Evolutionary conservation across 116 monocot species (phyloP).

Genomic region (Papilionanthe hybrid): DNA sequence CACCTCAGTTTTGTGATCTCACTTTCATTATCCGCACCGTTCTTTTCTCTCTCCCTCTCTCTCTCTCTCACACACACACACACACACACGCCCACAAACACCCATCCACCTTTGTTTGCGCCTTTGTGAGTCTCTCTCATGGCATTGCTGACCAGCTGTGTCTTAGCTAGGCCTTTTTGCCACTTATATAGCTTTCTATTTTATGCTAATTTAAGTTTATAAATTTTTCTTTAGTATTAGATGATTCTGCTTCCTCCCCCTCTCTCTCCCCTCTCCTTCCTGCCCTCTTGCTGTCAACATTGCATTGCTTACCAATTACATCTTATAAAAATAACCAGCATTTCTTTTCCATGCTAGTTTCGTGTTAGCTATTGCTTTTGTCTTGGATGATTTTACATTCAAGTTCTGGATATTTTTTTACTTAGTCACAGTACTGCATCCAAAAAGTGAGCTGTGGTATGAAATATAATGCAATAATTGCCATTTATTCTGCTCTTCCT

Average conservation of each 20-base stretch:
- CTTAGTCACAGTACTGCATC: not conserved
- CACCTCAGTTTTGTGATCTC: too few species aligned
- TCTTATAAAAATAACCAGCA: not conserved
- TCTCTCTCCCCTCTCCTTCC: too few species aligned
- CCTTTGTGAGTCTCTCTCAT: not conserved
- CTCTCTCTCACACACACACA: not conserved
- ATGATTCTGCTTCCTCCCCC: not conserved
- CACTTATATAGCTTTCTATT: not conserved
- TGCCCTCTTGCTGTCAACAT: not conserved
- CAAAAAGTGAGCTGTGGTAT: not conserved
- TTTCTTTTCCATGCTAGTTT: not conserved
- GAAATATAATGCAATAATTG: not conserved
- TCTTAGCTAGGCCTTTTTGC: not conserved
- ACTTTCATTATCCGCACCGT: not conserved
- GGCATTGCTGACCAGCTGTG: not conserved
- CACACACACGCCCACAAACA: too few species aligned
- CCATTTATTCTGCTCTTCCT: not conserved
- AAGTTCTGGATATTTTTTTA: not conserved
- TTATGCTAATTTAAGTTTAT: not conserved
- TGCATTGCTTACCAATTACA: not conserved
- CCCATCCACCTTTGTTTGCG: too few species aligned
- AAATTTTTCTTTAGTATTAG: not conserved
- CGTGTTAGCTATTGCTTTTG: not conserved
- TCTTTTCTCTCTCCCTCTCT: not conserved
- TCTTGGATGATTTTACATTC: not conserved